Evolutionary conservation across 2,329 filamentous ascomycete genomes (phyloP).

Genomic region (Aspergillus fijiensis): DNA sequence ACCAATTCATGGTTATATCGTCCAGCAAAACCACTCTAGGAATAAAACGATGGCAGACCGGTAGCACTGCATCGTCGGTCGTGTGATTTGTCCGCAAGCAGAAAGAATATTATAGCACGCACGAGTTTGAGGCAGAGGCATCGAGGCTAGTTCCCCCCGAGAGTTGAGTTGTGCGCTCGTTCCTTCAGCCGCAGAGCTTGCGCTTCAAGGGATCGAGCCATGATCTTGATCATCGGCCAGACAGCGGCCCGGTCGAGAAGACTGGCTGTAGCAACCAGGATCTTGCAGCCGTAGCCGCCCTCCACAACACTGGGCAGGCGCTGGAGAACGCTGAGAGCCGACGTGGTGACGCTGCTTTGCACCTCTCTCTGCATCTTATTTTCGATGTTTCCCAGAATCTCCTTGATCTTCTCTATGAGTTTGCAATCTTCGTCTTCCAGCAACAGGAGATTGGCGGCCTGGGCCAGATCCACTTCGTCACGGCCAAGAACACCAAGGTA

Average conservation of each 20-base stretch:
- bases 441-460: conserved; percentile 84
- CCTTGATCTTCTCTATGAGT: conserved; percentile 76
- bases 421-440: conserved; percentile 90
- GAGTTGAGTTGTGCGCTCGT: conserved; percentile 48
- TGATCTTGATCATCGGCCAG: conserved; percentile 79
- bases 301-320: conserved; percentile 60
- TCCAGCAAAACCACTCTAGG: too few relatives aligned
- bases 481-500: conserved; percentile 85
- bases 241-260: conserved; percentile 86
- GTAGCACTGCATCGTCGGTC: background rate
- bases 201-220: conserved; percentile 64
- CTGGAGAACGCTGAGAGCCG: conserved; percentile 51
- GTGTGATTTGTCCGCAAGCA: background rate
- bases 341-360: conserved; percentile 54
- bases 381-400: conserved; percentile 74
- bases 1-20: background rate
- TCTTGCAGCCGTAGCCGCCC: conserved; percentile 78
- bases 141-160: conserved; percentile 23
- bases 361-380: conserved; percentile 69
- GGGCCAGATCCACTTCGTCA: conserved; percentile 73
- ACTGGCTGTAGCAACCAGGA: conserved; percentile 79
- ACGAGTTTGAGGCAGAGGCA: background rate
- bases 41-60: too few relatives aligned
- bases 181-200: conserved; percentile 64
- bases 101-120: background rate